Percentiles rank a stretch among this genome's conserved stretches.
Evolutionary conservation across 306 rosid genomes (phyloP).

Genomic region (Vicia faba): DNA sequence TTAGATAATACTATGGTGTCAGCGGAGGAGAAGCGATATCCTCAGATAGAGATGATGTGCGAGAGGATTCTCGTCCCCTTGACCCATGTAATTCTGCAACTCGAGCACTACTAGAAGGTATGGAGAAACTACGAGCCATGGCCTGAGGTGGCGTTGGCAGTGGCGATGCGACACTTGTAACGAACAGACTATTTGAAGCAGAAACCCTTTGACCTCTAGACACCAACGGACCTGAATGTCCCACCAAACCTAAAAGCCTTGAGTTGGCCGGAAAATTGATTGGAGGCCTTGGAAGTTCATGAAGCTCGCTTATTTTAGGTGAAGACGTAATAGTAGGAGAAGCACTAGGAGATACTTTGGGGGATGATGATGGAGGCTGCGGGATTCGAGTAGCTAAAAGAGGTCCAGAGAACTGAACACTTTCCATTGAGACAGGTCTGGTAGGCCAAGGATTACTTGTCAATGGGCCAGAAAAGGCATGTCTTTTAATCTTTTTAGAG

Average conservation of each 20-base stretch:
- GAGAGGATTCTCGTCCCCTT: slow-evolving; percentile 54
- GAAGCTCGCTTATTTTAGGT: slow-evolving; percentile 94
- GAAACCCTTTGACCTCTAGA: slow-evolving; percentile 63
- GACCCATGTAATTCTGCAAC: slow-evolving; percentile 49
- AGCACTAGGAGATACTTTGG: slow-evolving; percentile 68
- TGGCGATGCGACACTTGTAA: slow-evolving; percentile 70
- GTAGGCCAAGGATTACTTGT: slow-evolving; percentile 61
- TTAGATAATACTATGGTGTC: slow-evolving; percentile 62
- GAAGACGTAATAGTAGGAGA: slow-evolving; percentile 81
- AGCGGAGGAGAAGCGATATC: slow-evolving; percentile 67
- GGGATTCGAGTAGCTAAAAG: slow-evolving; percentile 63
- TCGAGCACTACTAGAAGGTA: slow-evolving; percentile 72
- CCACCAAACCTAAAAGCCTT: slow-evolving; percentile 58
- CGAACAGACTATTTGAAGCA: slow-evolving; percentile 44
- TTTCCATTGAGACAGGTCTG: slow-evolving; percentile 48
- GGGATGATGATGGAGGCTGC: slow-evolving; percentile 71
- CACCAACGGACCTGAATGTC: slow-evolving; percentile 82
- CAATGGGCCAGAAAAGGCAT: slow-evolving; percentile 90
- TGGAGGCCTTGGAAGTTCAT: slow-evolving; percentile 97
- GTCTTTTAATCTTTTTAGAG: slow-evolving; percentile 69
- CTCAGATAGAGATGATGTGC: slow-evolving; percentile 43
- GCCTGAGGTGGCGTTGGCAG: slow-evolving; percentile 78
- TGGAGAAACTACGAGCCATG: slow-evolving; percentile 80
- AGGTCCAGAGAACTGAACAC: slow-evolving; percentile 82
- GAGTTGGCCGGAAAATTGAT: slow-evolving; percentile 55